A percentile compares a stretch with the other conserved stretches of the same genome.
These are phyloP conservation scores for Trichoderma erinaceum DNA, from an alignment of 495 filamentous ascomycete genomes.

Conservation along the genomic window DNA sequence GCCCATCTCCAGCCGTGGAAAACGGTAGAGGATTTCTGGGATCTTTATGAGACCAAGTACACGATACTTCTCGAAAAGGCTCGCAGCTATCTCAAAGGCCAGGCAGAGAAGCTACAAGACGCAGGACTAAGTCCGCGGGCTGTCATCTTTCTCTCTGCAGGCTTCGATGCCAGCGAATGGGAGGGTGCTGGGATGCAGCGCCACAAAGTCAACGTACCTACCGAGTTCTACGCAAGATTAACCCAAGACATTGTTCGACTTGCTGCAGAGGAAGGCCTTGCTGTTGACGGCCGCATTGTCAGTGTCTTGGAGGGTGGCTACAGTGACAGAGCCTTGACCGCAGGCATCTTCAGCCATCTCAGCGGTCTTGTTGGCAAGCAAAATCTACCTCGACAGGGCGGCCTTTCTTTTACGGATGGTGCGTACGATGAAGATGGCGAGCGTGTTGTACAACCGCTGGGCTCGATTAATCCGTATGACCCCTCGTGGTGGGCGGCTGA, in stretches of 20 bases:
- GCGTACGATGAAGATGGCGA: neutral
- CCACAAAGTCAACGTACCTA: constrained; percentile 90
- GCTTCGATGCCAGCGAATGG: constrained; percentile 95
- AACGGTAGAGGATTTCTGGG: constrained; percentile 78
- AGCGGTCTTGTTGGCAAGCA: constrained; percentile 62
- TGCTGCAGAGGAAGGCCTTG: constrained; percentile 70
- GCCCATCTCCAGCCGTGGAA: constrained; percentile 89
- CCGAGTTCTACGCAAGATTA: constrained; percentile 89
- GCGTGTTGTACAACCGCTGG: neutral
- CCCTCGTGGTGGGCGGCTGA: constrained; percentile 70
- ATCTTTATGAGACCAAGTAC: constrained; percentile 73
- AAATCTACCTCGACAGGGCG: constrained; percentile 25
- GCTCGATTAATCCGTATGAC: constrained; percentile 44
- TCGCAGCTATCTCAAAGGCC: constrained; percentile 60
- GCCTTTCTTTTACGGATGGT: constrained; percentile 16
- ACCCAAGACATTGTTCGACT: constrained; percentile 76
- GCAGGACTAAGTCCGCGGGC: constrained; percentile 57
- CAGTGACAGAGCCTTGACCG: constrained; percentile 81
- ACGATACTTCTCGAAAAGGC: constrained; percentile 70
- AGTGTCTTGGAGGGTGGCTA: constrained; percentile 96
- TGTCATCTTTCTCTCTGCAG: constrained; percentile 89
- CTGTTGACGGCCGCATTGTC: constrained; percentile 75
- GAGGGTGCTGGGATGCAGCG: constrained; percentile 89
- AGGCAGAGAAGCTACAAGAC: constrained; percentile 55
- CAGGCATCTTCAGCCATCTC: constrained; percentile 82